These are phyloP conservation scores for Dicorynia guianensis DNA, from an alignment of 306 rosid species.

Conservation along the genomic window DNA sequence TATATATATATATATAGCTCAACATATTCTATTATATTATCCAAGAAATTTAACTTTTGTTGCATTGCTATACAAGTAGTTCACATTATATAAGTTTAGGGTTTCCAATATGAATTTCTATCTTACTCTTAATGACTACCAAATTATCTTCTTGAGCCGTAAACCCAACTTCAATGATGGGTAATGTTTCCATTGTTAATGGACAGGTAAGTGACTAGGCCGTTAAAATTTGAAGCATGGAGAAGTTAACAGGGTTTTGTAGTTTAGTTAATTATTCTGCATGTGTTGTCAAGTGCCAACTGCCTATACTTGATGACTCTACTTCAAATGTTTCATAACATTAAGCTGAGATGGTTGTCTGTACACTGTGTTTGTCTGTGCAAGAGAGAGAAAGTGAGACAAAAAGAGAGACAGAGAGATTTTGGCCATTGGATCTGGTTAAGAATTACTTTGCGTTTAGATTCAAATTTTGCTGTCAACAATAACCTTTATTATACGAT, in stretches of 20 bases:
- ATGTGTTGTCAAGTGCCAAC: background rate
- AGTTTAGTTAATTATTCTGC: conserved; percentile 6
- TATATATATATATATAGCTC: background rate
- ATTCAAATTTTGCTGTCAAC: too few species aligned
- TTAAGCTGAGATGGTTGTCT: background rate
- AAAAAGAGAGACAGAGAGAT: too few species aligned
- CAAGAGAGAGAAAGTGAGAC: conserved; percentile 3
- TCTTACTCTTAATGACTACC: background rate
- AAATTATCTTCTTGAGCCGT: background rate
- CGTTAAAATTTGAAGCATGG: background rate
- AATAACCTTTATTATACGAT: too few species aligned
- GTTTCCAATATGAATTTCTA: background rate
- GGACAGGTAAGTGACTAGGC: background rate
- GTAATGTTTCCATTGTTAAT: conserved; percentile 3
- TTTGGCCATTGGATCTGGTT: too few species aligned
- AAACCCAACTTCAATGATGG: background rate
- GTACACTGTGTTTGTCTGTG: background rate
- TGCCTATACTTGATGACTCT: background rate
- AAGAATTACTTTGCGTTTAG: too few species aligned
- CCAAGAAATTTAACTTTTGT: background rate
- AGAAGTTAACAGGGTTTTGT: background rate
- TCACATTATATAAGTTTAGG: background rate
- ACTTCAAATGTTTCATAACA: background rate
- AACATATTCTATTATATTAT: conserved; percentile 12
- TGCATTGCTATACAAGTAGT: background rate